Evolutionary conservation across 2,329 filamentous ascomycete species (phyloP), one percentile per base, ranked within the genome.

Genomic region (Pseudogymnoascus sp.): DNA sequence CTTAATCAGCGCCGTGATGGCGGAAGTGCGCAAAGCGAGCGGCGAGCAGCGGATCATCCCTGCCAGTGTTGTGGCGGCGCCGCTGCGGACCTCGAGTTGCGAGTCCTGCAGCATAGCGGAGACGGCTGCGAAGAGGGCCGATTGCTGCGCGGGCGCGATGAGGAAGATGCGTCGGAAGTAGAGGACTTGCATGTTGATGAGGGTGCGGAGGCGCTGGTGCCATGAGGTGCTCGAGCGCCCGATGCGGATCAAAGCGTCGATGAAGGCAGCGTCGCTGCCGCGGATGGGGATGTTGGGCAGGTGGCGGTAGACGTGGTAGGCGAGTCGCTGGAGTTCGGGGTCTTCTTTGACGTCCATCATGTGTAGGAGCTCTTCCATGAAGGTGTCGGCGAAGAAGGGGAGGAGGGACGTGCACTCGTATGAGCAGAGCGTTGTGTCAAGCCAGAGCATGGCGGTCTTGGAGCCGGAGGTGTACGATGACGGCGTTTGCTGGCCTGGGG

Each of bases 261-360:
- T 92, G 72, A 99, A 96, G 0, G 85, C 84, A 3, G 85, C 84
- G 69, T 96, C 91, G 63, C 92, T 92, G 33, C 87, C 84, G 1
- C 90, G 87, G 77, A 97, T 93, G 0, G 94, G 92, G 62, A 99
- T 91, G 73, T 99, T 99, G 12, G 94, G 92, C 14, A 99, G 79
- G 72, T 99, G 93, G 5, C 93, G 89, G 79, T 97, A 99, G 42
- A 99, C 94, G 71, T 96, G 92, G 72, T 97, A 99, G 0, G 94
- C 93, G 7, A 97, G 82, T 8, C 90, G 88, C 80, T 97, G 95
- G 2, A 99, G 82, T 75, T 99, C 95, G 0, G 91, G 92, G 70
- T 99, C 94, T 75, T 99, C 94, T 75, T 97, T 97, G 73, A 99
- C 91, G 72, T 99, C 94, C 93, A 99, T 99, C 94, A 99, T 99